Percentiles rank a stretch among this genome's conserved stretches.
Evolutionary conservation across 371 early-diverging fungal genomes (phyloP).

Genomic region (Parasitella parasitica): DNA sequence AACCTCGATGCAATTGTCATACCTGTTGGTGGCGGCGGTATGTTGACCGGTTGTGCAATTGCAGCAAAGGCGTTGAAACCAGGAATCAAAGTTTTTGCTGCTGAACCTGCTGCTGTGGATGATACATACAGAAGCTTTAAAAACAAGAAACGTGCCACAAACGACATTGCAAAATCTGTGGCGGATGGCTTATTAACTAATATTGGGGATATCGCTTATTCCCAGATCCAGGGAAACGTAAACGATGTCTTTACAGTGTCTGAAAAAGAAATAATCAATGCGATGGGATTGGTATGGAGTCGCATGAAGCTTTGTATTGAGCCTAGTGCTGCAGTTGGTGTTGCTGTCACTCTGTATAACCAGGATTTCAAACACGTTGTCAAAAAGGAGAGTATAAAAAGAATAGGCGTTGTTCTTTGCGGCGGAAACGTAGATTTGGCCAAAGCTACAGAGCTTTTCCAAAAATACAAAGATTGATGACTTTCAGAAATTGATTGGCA

Average conservation of each 20-base stretch:
- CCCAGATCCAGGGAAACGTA: background rate
- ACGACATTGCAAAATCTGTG: background rate
- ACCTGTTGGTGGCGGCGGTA: background rate
- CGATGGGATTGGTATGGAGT: background rate
- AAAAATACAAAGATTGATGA: background rate
- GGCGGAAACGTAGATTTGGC: background rate
- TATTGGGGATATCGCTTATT: background rate
- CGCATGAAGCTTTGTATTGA: background rate
- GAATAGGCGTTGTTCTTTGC: background rate
- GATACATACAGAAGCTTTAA: background rate
- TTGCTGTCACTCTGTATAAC: background rate
- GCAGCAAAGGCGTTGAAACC: background rate
- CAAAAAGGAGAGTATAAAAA: background rate
- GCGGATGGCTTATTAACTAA: background rate
- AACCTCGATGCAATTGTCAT: constrained; percentile 20
- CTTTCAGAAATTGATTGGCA: no score
- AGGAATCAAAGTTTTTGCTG: background rate
- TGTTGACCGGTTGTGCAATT: background rate
- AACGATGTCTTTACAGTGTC: background rate
- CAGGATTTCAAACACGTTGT: background rate
- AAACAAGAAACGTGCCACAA: background rate
- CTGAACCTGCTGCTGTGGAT: background rate
- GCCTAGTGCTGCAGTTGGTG: background rate
- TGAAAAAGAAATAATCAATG: background rate
- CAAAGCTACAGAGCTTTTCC: background rate